Base-by-base conservation (phyloP, 2,329 filamentous ascomycete species). In the Apiospora rasikravindrae region DNA sequence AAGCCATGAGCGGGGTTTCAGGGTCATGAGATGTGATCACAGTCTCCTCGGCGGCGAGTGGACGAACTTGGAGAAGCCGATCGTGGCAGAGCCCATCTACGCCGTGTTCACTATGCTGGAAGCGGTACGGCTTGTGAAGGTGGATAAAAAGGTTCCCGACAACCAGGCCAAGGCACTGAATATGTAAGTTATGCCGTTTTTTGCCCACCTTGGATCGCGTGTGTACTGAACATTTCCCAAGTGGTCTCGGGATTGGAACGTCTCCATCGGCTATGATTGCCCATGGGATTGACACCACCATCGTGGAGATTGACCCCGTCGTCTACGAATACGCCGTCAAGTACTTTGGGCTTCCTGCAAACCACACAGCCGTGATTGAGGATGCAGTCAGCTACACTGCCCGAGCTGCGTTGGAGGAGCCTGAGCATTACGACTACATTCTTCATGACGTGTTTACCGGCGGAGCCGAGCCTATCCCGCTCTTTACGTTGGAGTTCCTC, bases 401-500 rank as follows among this genome's bases (percentile, higher is more conserved):
- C 66, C 78, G 83, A 70, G 79, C 87, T 67, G 84, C 84, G 71
- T 78, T 82, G 69, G 76, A 83, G 40, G 77, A 84, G 71, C 80
- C 82, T 10, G 81, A 85, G 67, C 86, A 86, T 40, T 99, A 93
- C 81, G 92, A 98, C 83, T 98, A 98, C 84, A 96, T 99, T 78
- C 88, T 99, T 70, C 96, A 99, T 81, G 96, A 99, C 77, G 96
- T 99, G 33, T 99, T 99, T 81, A 99, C 96, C 0, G 96, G 96
- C 33, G 96, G 96, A 70, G 95, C 95, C 0, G 96, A 98, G 81
- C 96, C 96, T 0, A 90, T 95, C 2, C 87, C 91, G 10, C 89
- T 99, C 10, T 99, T 99, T 83, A 98, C 95, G 0, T 82, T 91
- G 6, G 92, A 96, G 77, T 98, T 99, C 78, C 83, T 99, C 61